A percentile compares a stretch with the other conserved stretches of the same genome.
These are phyloP conservation scores for Elsinoe australis DNA, from an alignment of 2,329 filamentous ascomycete species.

Conservation along the genomic window DNA sequence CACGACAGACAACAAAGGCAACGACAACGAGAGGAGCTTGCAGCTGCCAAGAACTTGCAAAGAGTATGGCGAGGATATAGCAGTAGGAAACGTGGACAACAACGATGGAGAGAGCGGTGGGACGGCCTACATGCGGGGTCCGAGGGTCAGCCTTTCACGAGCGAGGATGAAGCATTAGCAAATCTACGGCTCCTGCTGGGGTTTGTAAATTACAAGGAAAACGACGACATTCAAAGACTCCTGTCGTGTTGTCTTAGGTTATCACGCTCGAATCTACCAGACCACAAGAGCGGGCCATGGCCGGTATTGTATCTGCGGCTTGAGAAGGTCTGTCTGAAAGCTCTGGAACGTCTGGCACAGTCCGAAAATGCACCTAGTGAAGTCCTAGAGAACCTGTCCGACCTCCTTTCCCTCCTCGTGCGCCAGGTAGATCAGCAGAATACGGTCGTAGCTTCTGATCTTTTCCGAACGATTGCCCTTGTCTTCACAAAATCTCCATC, in stretches of 20 bases:
- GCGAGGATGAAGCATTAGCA: conserved; percentile 33
- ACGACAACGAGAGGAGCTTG: conserved; percentile 67
- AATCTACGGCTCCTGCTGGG: conserved; percentile 39
- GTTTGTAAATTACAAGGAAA: conserved; percentile 35
- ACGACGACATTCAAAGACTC: conserved; percentile 36
- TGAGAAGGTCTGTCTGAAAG: conserved; percentile 33
- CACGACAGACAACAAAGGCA: conserved; percentile 76
- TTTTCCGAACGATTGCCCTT: background rate
- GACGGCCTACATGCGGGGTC: conserved; percentile 42
- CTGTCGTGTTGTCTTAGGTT: conserved; percentile 35
- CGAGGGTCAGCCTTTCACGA: conserved; percentile 30
- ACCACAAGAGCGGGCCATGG: conserved; percentile 32
- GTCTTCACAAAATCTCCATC: background rate
- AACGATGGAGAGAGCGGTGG: conserved; percentile 53
- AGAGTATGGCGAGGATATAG: conserved; percentile 72
- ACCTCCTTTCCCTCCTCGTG: background rate
- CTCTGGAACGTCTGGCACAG: conserved; percentile 20
- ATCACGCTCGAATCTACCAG: conserved; percentile 27
- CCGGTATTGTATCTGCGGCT: conserved; percentile 36
- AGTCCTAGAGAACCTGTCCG: background rate
- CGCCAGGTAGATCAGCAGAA: background rate
- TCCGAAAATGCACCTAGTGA: background rate
- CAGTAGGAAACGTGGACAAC: conserved; percentile 51
- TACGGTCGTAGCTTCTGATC: background rate
- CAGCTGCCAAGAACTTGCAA: conserved; percentile 68